Evolutionary conservation across 2,329 filamentous ascomycete genomes (phyloP).

Genomic region (Cordyceps farinosa): DNA sequence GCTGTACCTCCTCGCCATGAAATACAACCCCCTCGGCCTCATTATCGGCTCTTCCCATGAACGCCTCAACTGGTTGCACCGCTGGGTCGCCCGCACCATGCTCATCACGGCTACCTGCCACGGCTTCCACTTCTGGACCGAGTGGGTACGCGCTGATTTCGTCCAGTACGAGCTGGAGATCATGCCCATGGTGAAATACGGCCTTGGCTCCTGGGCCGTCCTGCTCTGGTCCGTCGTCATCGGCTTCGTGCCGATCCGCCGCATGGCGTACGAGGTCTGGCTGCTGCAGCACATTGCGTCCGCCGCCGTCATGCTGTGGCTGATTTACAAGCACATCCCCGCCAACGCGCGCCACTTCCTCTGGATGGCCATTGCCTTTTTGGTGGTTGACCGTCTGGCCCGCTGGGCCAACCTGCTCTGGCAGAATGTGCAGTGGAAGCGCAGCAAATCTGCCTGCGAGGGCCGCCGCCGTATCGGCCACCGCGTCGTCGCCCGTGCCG

Average conservation of each 20-base stretch:
- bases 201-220: slow-evolving; percentile 62
- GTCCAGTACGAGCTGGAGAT: slow-evolving; percentile 55
- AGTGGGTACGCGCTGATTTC: slow-evolving; percentile 60
- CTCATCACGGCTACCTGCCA: slow-evolving; percentile 66
- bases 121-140: slow-evolving; percentile 64
- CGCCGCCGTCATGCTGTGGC: slow-evolving; percentile 58
- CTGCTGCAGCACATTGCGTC: slow-evolving; percentile 64
- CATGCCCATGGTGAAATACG: slow-evolving; percentile 64
- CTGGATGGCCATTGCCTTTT: slow-evolving; percentile 62
- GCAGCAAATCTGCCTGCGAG: slow-evolving; percentile 41
- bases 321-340: slow-evolving; percentile 62
- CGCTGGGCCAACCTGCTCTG: slow-evolving; percentile 46
- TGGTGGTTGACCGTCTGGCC: slow-evolving; percentile 60
- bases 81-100: slow-evolving; percentile 68
- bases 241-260: slow-evolving; percentile 60
- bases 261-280: slow-evolving; percentile 67
- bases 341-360: slow-evolving; percentile 56
- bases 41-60: slow-evolving; percentile 64
- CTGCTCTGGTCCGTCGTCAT: slow-evolving; percentile 63
- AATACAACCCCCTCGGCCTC: slow-evolving; percentile 56
- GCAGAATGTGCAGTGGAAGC: slow-evolving; percentile 48
- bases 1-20: slow-evolving; percentile 59
- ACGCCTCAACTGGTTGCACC: slow-evolving; percentile 68
- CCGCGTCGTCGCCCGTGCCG: slow-evolving; percentile 44
- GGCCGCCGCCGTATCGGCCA: slow-evolving; percentile 51